Evolutionary conservation across 2,329 filamentous ascomycete species (phyloP).

Genomic region (Spiromastix sp.): DNA sequence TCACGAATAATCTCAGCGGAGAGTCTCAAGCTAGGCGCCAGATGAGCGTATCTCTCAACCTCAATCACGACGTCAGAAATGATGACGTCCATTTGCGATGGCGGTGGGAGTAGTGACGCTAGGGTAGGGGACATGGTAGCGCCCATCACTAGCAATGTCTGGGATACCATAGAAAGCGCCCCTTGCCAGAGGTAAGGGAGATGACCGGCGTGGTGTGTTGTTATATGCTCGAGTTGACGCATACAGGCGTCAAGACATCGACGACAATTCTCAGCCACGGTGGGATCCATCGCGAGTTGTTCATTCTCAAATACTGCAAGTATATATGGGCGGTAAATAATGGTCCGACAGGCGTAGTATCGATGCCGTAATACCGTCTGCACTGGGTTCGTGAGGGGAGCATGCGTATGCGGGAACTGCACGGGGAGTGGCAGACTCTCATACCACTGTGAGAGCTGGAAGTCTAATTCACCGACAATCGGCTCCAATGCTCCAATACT

Average conservation of each 20-base stretch:
- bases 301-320: constrained; percentile 71
- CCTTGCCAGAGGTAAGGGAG: constrained; percentile 83
- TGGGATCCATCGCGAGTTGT: constrained; percentile 57
- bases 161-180: constrained; percentile 70
- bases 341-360: constrained; percentile 77
- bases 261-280: constrained; percentile 66
- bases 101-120: constrained; percentile 51
- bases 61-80: constrained; percentile 69
- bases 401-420: constrained; percentile 64
- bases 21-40: constrained; percentile 65
- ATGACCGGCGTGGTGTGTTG: constrained; percentile 69
- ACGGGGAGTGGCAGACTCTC: constrained; percentile 63
- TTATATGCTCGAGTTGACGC: constrained; percentile 67
- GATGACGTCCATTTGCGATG: constrained; percentile 56
- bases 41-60: constrained; percentile 60
- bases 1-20: constrained; percentile 74
- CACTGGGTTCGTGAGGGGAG: constrained; percentile 59
- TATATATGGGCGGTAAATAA: constrained; percentile 78
- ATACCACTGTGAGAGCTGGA: constrained; percentile 76
- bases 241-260: constrained; percentile 74
- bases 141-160: constrained; percentile 73
- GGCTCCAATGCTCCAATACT: constrained; percentile 66
- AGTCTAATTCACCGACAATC: constrained; percentile 70
- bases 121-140: constrained; percentile 70
- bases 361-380: constrained; percentile 69